Percentiles rank a stretch among this genome's conserved stretches.
Evolutionary conservation across 148 eudicot genomes (phyloP).

Genomic region (Hydrangea macrophylla): DNA sequence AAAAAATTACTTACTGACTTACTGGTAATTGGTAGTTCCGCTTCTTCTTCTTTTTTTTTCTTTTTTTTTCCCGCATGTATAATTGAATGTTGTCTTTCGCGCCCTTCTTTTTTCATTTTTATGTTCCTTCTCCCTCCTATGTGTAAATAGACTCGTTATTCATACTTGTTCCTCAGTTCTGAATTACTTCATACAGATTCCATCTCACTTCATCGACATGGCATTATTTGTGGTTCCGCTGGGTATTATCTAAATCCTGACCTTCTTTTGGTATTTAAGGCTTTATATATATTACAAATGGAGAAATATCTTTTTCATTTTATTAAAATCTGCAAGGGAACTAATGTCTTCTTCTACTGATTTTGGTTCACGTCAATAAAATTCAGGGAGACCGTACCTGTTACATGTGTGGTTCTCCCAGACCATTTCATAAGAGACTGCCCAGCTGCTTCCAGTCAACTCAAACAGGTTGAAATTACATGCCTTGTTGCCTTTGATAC

Average conservation of each 20-base stretch:
- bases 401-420: conserved; percentile 59
- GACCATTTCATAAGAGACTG: conserved; percentile 75
- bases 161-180: not conserved
- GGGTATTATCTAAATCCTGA: not conserved
- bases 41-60: no score
- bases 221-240: not conserved
- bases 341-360: not conserved
- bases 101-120: not conserved
- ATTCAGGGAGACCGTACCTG: conserved; percentile 55
- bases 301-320: not conserved
- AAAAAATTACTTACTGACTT: no score
- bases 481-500: not conserved
- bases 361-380: conserved; percentile 6
- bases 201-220: not conserved
- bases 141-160: no score
- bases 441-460: conserved; percentile 38
- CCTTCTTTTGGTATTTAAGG: not conserved
- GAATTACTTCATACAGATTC: not conserved
- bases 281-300: no score
- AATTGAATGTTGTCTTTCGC: not conserved
- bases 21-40: no score
- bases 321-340: not conserved
- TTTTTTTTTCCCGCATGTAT: no score
- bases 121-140: not conserved
- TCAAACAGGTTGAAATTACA: conserved; percentile 27